These are phyloP conservation scores for Mycena rosella DNA, from an alignment of 768 basidiomycete genomes.

Conservation along the genomic window DNA sequence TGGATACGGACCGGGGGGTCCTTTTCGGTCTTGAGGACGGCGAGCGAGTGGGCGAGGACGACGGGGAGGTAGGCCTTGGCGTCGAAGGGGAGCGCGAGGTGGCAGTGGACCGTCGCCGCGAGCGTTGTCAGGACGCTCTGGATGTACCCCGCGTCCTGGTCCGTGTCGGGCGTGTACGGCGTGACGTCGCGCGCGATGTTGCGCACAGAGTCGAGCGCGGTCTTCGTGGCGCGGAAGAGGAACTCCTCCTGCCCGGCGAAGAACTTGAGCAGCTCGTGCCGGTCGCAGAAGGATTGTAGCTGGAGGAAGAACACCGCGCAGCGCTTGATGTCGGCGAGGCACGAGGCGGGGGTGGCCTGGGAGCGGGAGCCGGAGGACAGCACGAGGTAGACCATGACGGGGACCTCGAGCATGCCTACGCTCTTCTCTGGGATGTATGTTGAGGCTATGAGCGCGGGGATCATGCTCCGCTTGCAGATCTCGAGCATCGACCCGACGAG, in stretches of 20 bases:
- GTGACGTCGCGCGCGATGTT: slow-evolving; percentile 1
- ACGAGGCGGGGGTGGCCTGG: slow-evolving; percentile 4
- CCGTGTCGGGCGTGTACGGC: slow-evolving; percentile 5
- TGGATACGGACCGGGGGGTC: not conserved
- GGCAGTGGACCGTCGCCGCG: not conserved
- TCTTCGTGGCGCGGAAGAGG: slow-evolving; percentile 8
- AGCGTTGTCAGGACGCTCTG: slow-evolving; percentile 2
- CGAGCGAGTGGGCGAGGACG: slow-evolving; percentile 1
- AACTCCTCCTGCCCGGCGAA: slow-evolving; percentile 6
- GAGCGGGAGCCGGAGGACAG: not conserved
- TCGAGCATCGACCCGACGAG: slow-evolving; percentile 6
- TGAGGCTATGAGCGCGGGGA: slow-evolving; percentile 7
- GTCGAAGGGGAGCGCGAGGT: slow-evolving; percentile 9
- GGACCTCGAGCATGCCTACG: slow-evolving; percentile 7
- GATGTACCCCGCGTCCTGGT: slow-evolving; percentile 5
- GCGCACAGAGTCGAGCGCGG: not conserved
- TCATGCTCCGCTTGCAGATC: slow-evolving; percentile 18
- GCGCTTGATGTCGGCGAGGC: slow-evolving; percentile 14
- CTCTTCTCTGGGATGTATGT: slow-evolving; percentile 13
- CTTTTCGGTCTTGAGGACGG: not conserved
- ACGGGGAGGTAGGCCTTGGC: not conserved
- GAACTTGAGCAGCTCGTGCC: slow-evolving; percentile 11
- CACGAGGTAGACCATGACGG: not conserved
- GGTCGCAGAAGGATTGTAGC: slow-evolving; percentile 3
- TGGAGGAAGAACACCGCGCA: slow-evolving; percentile 20